Evolutionary conservation across 2,329 filamentous ascomycete species (phyloP).

Genomic region (Scedosporium boydii): DNA sequence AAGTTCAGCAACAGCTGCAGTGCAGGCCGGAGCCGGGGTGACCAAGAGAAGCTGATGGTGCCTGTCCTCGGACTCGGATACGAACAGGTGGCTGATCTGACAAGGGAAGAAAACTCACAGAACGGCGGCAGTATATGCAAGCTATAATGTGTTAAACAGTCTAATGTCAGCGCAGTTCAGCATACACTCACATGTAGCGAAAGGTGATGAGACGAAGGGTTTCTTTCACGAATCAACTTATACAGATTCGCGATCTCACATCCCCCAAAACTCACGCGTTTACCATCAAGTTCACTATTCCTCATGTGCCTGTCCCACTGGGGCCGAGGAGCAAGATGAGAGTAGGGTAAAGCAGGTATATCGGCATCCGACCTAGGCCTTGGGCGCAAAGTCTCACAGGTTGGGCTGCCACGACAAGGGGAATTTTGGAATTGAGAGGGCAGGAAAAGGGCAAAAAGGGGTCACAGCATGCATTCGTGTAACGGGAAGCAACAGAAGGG

Average conservation of each 20-base stretch:
- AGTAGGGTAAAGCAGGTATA: neutral
- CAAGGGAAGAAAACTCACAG: constrained; percentile 51
- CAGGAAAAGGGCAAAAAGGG: no score
- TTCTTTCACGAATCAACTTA: neutral
- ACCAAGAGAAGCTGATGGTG: constrained; percentile 7
- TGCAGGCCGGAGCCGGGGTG: constrained; percentile 7
- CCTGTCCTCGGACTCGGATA: constrained; percentile 8
- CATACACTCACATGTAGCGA: constrained; percentile 11
- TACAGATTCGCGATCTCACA: neutral
- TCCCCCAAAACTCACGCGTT: neutral
- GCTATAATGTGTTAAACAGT: constrained; percentile 45
- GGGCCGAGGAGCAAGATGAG: neutral
- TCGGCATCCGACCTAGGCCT: no score
- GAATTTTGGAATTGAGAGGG: neutral
- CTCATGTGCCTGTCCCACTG: neutral
- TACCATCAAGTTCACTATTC: neutral
- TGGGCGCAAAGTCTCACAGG: neutral
- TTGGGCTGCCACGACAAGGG: neutral
- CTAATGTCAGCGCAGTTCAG: constrained; percentile 9
- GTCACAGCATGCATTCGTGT: neutral
- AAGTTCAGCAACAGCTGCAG: neutral
- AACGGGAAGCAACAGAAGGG: neutral
- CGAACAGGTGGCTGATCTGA: neutral
- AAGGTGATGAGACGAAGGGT: constrained; percentile 9
- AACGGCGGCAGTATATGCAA: constrained; percentile 82